These are phyloP conservation scores for Schizosaccharomyces cryophilus DNA, from an alignment of 805 yeast genomes.

Conservation along the genomic window DNA sequence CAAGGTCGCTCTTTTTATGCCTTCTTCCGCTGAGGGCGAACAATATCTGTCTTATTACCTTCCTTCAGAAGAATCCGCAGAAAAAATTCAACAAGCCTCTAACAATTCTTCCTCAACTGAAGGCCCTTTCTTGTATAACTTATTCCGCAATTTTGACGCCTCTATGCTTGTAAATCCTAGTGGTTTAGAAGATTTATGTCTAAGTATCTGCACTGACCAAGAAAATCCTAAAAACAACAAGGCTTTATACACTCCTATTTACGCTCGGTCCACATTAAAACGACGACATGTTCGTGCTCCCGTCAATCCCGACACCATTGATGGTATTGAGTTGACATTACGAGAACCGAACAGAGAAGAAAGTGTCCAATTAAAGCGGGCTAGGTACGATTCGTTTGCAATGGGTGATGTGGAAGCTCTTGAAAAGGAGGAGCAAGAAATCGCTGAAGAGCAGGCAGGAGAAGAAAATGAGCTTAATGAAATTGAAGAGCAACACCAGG, in stretches of 20 bases:
- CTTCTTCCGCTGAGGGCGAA: slow-evolving; percentile 11
- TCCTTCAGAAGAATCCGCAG: slow-evolving; percentile 7
- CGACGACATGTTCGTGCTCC: slow-evolving; percentile 52
- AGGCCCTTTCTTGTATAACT: neutral
- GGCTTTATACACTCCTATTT: slow-evolving; percentile 56
- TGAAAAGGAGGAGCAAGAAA: neutral
- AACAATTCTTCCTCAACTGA: neutral
- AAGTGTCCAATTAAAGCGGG: slow-evolving; percentile 37
- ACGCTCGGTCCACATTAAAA: slow-evolving; percentile 56
- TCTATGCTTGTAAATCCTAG: neutral
- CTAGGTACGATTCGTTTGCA: slow-evolving; percentile 23
- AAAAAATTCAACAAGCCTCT: neutral
- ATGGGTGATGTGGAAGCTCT: neutral
- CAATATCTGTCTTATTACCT: slow-evolving; percentile 24
- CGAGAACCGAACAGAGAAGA: slow-evolving; percentile 57
- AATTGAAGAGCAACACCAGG: neutral
- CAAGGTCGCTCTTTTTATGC: slow-evolving; percentile 4
- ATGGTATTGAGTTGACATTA: slow-evolving; percentile 33
- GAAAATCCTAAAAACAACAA: slow-evolving; percentile 27
- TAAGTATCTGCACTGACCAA: slow-evolving; percentile 11
- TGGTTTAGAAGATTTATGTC: neutral
- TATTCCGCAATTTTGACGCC: neutral
- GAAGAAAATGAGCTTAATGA: neutral
- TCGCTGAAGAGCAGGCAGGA: neutral
- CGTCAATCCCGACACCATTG: slow-evolving; percentile 32